Conservation (phyloP, 2,329 filamentous ascomycete species). For the Cercospora citrullina region DNA sequence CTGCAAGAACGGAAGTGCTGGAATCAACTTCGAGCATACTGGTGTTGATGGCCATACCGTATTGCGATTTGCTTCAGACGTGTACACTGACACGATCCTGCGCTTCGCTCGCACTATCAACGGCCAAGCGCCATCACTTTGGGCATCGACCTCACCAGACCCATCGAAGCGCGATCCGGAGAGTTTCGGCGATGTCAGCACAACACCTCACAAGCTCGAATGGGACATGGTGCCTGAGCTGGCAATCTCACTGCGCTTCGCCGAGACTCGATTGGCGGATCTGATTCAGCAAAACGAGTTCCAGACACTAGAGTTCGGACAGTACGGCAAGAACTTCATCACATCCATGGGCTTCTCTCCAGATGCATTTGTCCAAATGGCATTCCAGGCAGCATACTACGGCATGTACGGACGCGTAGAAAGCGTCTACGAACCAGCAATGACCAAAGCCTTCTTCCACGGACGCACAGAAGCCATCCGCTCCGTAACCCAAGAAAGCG, state of each 20-base stretch:
- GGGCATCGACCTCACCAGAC: conserved; percentile 87
- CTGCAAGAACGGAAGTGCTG: conserved; percentile 96
- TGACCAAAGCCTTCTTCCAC: conserved; percentile 94
- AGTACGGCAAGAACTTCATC: conserved; percentile 97
- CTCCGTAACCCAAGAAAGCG: conserved; percentile 76
- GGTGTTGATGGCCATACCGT: conserved; percentile 98
- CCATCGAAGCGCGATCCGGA: conserved; percentile 87
- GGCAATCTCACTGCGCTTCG: conserved; percentile 86
- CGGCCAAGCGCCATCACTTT: conserved; percentile 84
- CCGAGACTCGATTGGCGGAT: conserved; percentile 90
- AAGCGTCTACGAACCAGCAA: conserved; percentile 95
- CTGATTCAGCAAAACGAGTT: conserved; percentile 97
- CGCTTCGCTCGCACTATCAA: conserved; percentile 95
- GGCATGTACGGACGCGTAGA: conserved; percentile 91
- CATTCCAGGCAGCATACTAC: conserved; percentile 97
- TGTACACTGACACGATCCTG: conserved; percentile 97
- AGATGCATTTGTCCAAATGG: conserved; percentile 98
- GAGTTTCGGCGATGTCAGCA: conserved; percentile 90
- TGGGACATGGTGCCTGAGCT: conserved; percentile 97
- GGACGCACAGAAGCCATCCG: conserved; percentile 93
- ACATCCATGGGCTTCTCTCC: conserved; percentile 96
- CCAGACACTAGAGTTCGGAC: conserved; percentile 80
- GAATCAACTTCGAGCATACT: conserved; percentile 99
- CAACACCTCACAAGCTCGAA: conserved; percentile 91
- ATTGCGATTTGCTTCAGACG: conserved; percentile 88